Percentiles rank a stretch among this genome's conserved stretches.
Conservation (phyloP, 441 rosid species). For the Gossypium lobatum region DNA sequence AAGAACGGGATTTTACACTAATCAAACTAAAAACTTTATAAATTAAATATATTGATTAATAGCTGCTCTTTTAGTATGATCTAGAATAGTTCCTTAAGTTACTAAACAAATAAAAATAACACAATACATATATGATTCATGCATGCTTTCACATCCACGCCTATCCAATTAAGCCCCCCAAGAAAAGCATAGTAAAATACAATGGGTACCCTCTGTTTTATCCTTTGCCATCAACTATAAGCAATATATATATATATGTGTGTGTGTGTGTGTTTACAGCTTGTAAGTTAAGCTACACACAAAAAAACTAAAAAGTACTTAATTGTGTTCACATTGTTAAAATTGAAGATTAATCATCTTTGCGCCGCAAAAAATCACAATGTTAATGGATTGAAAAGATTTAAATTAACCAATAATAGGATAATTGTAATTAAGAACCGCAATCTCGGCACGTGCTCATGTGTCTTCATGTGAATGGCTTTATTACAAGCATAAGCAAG, state of each 20-base stretch:
- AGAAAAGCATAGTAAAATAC: constrained; percentile 4
- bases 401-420: neutral
- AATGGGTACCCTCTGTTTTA: neutral
- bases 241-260: too few relatives aligned
- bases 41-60: neutral
- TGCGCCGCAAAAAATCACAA: constrained; percentile 30
- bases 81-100: neutral
- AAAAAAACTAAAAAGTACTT: neutral
- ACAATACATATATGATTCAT: constrained; percentile 2
- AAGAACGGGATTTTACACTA: neutral
- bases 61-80: neutral
- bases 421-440: constrained; percentile 12
- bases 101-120: neutral
- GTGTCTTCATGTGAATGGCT: constrained; percentile 31
- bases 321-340: constrained; percentile 3
- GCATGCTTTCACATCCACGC: neutral
- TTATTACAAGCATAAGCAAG: constrained; percentile 10
- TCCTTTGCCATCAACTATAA: neutral
- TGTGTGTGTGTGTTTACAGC: neutral
- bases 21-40: neutral
- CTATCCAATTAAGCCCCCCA: constrained; percentile 1
- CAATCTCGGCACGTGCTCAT: constrained; percentile 37
- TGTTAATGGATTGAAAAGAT: neutral
- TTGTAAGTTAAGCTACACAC: constrained; percentile 1
- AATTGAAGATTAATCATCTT: neutral